Evolutionary conservation across 169 alveolate species (phyloP).

Genomic region (Miamiensis avidus): DNA sequence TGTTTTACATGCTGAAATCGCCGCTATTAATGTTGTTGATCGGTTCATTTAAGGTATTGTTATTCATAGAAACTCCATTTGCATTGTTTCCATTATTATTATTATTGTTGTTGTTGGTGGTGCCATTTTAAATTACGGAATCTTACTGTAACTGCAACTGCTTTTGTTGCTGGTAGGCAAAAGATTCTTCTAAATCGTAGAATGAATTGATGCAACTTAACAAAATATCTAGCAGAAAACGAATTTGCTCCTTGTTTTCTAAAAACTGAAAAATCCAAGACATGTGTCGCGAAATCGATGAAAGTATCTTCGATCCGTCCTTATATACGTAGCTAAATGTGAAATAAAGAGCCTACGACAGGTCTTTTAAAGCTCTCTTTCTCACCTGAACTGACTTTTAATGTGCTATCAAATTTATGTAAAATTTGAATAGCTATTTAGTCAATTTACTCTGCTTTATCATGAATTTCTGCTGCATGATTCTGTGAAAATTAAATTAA

Average conservation of each 20-base stretch:
- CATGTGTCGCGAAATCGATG: slow-evolving; percentile 18
- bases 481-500: too few species aligned
- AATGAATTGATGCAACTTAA: slow-evolving; percentile 14
- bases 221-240: slow-evolving; percentile 33
- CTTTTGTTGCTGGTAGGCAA: background rate
- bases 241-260: slow-evolving; percentile 21
- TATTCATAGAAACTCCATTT: background rate
- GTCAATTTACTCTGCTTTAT: slow-evolving; percentile 29
- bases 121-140: background rate
- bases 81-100: background rate
- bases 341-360: slow-evolving; percentile 7
- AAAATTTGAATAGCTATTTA: slow-evolving; percentile 31
- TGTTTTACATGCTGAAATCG: background rate
- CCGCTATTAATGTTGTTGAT: background rate
- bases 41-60: background rate
- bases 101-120: background rate
- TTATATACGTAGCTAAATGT: slow-evolving; percentile 10
- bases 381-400: slow-evolving; percentile 10
- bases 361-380: slow-evolving; percentile 42
- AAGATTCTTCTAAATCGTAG: slow-evolving; percentile 37
- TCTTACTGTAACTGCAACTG: slow-evolving; percentile 3
- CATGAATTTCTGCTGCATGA: slow-evolving; percentile 14
- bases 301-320: background rate
- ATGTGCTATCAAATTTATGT: slow-evolving; percentile 24
- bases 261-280: slow-evolving; percentile 6